Conservation (phyloP, 768 basidiomycete species). For the Nidularia pulvinata region DNA sequence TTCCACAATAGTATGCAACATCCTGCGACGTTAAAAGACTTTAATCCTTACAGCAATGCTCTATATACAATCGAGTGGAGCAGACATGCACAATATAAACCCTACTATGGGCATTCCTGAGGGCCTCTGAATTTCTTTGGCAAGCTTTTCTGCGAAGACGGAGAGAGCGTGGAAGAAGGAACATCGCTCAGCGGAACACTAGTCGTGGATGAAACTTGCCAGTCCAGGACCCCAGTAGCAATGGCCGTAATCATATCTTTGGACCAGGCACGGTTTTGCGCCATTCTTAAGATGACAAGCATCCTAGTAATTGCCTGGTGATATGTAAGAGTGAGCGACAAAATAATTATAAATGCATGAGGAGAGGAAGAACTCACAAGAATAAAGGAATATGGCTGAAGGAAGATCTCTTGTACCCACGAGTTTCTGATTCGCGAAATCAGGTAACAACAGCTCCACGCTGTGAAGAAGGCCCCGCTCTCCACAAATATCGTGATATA, state of each 20-base stretch:
- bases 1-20: too few relatives aligned
- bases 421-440: constrained; percentile 15
- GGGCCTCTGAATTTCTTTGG: constrained; percentile 16
- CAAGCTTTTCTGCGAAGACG: constrained; percentile 7
- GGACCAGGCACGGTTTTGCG: constrained; percentile 37
- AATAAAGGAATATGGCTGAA: constrained; percentile 24
- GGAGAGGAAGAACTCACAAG: constrained; percentile 24
- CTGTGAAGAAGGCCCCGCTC: constrained; percentile 33
- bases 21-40: too few relatives aligned
- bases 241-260: constrained; percentile 28
- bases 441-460: constrained; percentile 28
- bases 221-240: constrained; percentile 28
- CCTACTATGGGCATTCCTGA: too few relatives aligned
- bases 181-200: constrained; percentile 24
- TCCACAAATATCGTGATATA: constrained; percentile 32
- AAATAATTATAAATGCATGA: background rate
- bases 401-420: constrained; percentile 25
- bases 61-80: too few relatives aligned
- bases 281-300: constrained; percentile 36
- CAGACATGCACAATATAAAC: too few relatives aligned
- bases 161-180: constrained; percentile 3
- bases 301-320: constrained; percentile 31
- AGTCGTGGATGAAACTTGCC: constrained; percentile 34
- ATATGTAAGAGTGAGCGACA: too few relatives aligned
- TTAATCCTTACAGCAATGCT: too few relatives aligned